Percentiles rank a stretch among this genome's conserved stretches.
Conservation (phyloP, 176 grass and related monocot species). For the Tuctoria greenei region DNA sequence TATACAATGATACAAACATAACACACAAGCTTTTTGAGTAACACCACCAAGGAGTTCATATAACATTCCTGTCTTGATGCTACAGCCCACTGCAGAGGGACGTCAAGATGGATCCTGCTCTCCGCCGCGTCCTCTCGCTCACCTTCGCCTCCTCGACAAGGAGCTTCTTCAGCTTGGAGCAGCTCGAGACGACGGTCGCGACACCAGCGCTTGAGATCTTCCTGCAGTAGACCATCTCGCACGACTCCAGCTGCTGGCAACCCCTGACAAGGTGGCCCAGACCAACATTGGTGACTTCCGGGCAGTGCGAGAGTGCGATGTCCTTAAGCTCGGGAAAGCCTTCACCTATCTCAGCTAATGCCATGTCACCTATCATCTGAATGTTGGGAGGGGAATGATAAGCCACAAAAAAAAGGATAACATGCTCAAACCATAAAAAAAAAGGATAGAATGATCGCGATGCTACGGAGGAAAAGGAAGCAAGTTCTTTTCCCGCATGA, state of each 20-base stretch:
- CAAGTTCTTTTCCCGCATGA: neutral
- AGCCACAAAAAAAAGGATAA: slow-evolving; percentile 3
- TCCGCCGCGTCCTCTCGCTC: slow-evolving; percentile 49
- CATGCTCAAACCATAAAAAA: neutral
- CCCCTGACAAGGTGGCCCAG: slow-evolving; percentile 67
- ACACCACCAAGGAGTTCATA: neutral
- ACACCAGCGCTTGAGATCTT: slow-evolving; percentile 59
- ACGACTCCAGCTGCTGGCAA: slow-evolving; percentile 53
- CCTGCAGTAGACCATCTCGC: slow-evolving; percentile 75
- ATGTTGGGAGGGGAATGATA: neutral
- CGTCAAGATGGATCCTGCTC: slow-evolving; percentile 56
- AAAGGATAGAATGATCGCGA: neutral
- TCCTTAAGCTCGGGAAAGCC: slow-evolving; percentile 65
- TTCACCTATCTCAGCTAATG: slow-evolving; percentile 67
- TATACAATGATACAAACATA: neutral
- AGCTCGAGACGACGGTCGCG: slow-evolving; percentile 64
- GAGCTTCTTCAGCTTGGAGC: slow-evolving; percentile 72
- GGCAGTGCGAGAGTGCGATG: slow-evolving; percentile 67
- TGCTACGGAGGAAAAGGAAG: neutral
- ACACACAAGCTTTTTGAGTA: neutral
- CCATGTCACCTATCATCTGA: slow-evolving; percentile 69
- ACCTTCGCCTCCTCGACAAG: slow-evolving; percentile 73
- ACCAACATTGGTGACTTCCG: slow-evolving; percentile 66
- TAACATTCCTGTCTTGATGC: neutral
- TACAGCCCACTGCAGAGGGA: slow-evolving; percentile 61